Evolutionary conservation across 108 stramenopile species (phyloP).

Genomic region (Skeletonema tropicum): DNA sequence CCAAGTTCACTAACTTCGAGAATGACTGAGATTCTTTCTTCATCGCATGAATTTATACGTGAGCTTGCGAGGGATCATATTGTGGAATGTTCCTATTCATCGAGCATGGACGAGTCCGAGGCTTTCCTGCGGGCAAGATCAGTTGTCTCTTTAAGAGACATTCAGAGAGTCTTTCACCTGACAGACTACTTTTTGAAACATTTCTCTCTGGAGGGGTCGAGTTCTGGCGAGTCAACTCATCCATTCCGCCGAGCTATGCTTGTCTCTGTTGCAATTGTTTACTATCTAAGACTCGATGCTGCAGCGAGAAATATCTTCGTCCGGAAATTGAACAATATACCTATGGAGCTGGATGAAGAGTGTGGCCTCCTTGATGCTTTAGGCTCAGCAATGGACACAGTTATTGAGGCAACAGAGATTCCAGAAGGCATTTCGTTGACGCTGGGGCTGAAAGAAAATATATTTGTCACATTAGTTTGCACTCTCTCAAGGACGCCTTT

Average conservation of each 20-base stretch:
- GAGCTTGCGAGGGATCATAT: constrained; percentile 33
- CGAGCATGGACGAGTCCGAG: neutral
- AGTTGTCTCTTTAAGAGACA: constrained; percentile 37
- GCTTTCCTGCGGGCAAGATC: constrained; percentile 18
- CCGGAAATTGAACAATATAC: constrained; percentile 14
- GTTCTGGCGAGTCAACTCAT: neutral
- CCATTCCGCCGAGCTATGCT: constrained; percentile 26
- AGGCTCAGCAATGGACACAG: constrained; percentile 19
- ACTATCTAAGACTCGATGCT: constrained; percentile 31
- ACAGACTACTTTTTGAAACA: constrained; percentile 32
- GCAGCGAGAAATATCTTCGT: constrained; percentile 11
- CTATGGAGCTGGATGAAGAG: constrained; percentile 13
- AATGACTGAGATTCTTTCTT: constrained; percentile 31
- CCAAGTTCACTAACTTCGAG: neutral
- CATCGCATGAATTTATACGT: constrained; percentile 34
- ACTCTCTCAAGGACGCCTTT: constrained; percentile 24
- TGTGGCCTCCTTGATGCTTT: constrained; percentile 14
- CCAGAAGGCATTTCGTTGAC: constrained; percentile 32
- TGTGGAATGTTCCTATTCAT: neutral
- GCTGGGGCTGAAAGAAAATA: constrained; percentile 32
- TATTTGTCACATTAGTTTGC: constrained; percentile 36
- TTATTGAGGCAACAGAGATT: constrained; percentile 18
- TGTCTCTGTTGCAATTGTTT: constrained; percentile 28
- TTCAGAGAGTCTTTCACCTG: constrained; percentile 35
- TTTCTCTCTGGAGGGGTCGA: neutral